phyloP scores from a whole-genome alignment of 805 yeast genomes.

The Candida endomychidarum region DNA sequence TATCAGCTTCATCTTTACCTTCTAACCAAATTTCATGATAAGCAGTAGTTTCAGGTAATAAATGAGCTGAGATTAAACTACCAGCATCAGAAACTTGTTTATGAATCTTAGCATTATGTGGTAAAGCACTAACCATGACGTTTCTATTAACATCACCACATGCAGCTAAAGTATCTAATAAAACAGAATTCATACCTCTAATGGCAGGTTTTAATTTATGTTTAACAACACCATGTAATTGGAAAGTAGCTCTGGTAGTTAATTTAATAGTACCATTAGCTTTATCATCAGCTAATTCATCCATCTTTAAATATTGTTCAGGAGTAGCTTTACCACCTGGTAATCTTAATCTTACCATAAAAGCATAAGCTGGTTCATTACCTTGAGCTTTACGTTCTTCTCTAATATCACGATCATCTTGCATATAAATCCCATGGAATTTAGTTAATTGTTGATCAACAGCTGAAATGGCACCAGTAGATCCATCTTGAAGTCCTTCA shows the following conservation, averaged over 20 bases:
- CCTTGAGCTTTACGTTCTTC: conserved; percentile 92
- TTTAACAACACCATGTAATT: conserved; percentile 91
- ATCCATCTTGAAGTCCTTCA: conserved; percentile 74
- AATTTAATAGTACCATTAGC: conserved; percentile 94
- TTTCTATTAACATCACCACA: conserved; percentile 99
- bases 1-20: conserved; percentile 75
- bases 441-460: conserved; percentile 92
- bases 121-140: conserved; percentile 89
- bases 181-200: conserved; percentile 85
- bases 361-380: conserved; percentile 91
- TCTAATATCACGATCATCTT: conserved; percentile 95
- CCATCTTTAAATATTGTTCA: conserved; percentile 83
- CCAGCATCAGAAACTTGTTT: conserved; percentile 67
- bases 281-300: conserved; percentile 72
- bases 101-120: conserved; percentile 80
- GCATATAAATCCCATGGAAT: conserved; percentile 98
- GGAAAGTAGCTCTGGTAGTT: conserved; percentile 97
- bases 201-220: conserved; percentile 86
- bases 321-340: conserved; percentile 93
- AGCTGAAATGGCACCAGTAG: conserved; percentile 90
- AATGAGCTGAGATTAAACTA: conserved; percentile 67
- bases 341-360: conserved; percentile 93
- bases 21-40: conserved; percentile 97
- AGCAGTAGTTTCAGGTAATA: conserved; percentile 90
- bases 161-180: conserved; percentile 94